Evolutionary conservation across 164 flowering plant genomes (phyloP).

Genomic region (Paratinospora sagittata): DNA sequence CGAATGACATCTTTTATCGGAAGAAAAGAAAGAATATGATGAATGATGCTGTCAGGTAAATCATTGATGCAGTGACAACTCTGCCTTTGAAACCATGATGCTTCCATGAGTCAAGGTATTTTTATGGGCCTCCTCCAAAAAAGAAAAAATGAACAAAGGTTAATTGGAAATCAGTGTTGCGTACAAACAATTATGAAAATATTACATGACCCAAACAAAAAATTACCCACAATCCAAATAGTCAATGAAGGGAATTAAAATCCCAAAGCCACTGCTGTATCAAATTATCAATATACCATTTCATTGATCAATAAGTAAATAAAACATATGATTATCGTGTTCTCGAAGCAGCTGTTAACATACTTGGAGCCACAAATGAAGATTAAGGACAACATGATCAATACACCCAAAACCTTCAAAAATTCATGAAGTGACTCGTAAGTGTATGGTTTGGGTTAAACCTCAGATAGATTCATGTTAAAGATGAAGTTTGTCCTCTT

Average conservation of each 20-base stretch:
- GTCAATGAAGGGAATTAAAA: neutral
- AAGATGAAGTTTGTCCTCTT: no score
- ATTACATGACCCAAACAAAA: neutral
- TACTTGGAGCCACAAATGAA: no score
- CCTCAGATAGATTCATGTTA: no score
- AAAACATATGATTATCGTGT: no score
- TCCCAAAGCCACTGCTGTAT: neutral
- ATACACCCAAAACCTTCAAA: no score
- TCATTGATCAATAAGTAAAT: neutral
- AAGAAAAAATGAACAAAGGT: neutral
- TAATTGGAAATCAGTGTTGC: neutral
- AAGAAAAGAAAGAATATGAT: constrained; percentile 5
- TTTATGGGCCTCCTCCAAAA: neutral
- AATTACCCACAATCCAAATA: neutral
- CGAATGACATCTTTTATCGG: neutral
- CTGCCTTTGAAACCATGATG: neutral
- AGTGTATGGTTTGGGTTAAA: no score
- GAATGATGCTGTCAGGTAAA: constrained; percentile 6
- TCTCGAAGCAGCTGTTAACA: no score
- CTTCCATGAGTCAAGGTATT: constrained; percentile 1
- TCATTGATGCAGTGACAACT: constrained; percentile 3
- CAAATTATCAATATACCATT: neutral
- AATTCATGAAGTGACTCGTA: no score
- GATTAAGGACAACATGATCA: no score
- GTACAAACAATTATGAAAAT: neutral